phyloP scores from a whole-genome alignment of 2,329 filamentous ascomycete genomes.

The Cordyceps cicadae region DNA sequence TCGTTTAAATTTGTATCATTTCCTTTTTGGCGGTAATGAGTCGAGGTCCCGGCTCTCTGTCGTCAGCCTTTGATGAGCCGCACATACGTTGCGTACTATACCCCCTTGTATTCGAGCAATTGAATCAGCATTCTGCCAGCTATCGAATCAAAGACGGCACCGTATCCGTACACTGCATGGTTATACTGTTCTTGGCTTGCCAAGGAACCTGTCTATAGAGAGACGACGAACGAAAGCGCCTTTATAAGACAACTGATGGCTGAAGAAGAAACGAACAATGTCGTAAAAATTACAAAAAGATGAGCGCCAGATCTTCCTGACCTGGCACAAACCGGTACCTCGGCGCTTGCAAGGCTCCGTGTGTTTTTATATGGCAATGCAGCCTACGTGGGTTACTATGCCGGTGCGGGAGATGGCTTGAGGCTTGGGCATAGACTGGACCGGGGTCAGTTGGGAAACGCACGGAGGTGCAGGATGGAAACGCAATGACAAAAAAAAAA shows the following conservation, averaged over 20 bases:
- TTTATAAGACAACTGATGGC: no score
- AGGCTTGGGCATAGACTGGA: no score
- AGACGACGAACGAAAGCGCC: background rate
- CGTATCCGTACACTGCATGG: background rate
- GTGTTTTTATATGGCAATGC: background rate
- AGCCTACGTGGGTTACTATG: no score
- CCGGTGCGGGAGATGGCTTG: no score
- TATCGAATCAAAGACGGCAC: background rate
- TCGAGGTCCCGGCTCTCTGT: background rate
- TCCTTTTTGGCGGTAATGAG: constrained; percentile 1
- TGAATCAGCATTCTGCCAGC: background rate
- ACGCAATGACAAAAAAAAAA: background rate
- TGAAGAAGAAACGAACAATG: background rate
- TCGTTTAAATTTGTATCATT: background rate
- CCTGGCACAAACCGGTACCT: background rate
- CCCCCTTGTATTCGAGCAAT: background rate
- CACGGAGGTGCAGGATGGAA: background rate
- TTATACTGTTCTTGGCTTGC: background rate
- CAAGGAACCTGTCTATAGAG: background rate
- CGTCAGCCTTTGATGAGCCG: background rate
- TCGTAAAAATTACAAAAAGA: no score
- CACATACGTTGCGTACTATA: background rate
- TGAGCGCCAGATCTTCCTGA: background rate
- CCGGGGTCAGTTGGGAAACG: background rate
- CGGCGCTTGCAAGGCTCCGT: background rate